phyloP scores from a whole-genome alignment of 164 flowering plant genomes.

The Macadamia integrifolia region DNA sequence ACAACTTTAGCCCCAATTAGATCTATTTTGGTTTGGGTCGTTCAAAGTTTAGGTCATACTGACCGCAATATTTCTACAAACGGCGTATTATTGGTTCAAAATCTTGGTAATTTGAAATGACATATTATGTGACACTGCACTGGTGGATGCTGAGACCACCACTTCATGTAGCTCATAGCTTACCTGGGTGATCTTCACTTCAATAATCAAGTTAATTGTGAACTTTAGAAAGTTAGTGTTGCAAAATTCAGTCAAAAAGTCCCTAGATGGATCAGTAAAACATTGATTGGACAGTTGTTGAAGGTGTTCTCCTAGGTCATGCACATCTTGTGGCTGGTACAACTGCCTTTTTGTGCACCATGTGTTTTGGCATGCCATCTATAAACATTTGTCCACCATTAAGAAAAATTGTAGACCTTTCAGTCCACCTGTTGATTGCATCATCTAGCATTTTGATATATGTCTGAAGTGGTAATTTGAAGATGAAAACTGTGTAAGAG shows the following conservation, averaged over 20 bases:
- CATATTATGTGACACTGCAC: background rate
- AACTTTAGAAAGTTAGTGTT: background rate
- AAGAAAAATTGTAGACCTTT: background rate
- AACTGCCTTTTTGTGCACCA: background rate
- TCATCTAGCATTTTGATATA: background rate
- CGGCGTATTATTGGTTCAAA: background rate
- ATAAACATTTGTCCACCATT: background rate
- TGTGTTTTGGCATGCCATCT: background rate
- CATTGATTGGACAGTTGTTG: background rate
- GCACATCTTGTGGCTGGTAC: background rate
- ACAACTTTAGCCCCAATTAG: background rate
- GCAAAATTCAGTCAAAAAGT: background rate
- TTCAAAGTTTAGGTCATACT: background rate
- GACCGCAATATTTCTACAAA: background rate
- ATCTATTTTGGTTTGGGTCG: background rate
- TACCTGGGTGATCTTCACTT: background rate
- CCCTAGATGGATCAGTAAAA: background rate
- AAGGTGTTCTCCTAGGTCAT: background rate
- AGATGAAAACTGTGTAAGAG: background rate
- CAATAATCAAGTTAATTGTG: background rate
- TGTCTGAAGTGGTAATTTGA: background rate
- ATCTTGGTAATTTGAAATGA: no score
- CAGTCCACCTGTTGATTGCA: background rate
- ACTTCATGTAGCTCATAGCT: background rate
- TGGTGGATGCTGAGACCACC: background rate